Evolutionary conservation across 2,329 filamentous ascomycete genomes (phyloP), one percentile per base, ranked within the genome.

Genomic region (Cladosporium sp.): DNA sequence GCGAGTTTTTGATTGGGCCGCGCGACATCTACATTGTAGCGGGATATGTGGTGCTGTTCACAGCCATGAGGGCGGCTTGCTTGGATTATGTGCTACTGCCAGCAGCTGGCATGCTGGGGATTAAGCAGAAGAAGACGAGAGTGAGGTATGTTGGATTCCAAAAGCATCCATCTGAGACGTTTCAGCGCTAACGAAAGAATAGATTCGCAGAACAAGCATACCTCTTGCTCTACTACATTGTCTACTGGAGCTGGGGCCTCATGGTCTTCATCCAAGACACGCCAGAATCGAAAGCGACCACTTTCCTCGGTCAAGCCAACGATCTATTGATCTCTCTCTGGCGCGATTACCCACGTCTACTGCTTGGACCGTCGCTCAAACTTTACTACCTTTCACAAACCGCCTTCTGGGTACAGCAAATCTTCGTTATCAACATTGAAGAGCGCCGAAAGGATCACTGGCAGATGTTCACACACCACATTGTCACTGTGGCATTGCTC

Each of bases 381-480:
- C 88, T 87, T 78, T 99, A 99, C 79, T 92, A 96, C 74, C 84
- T 99, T 36, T 89, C 90, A 15, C 93, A 98, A 78, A 91, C 93
- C 80, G 89, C 90, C 28, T 98, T 97, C 79, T 97, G 92, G 90
- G 79, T 97, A 58, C 94, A 98, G 80, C 93, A 97, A 80, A 91
- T 98, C 70, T 83, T 97, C 36, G 92, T 97, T 66, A 92, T 98
- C 77, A 90, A 97, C 79, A 93, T 98, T 67, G 95, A 99, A 80
- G 92, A 96, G 80, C 88, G 91, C 71, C 87, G 95, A 74, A 98
- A 98, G 81, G 95, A 99, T 74, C 90, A 97, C 79, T 91, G 88
- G 82, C 94, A 98, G 79, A 98, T 98, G 95, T 88, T 98, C 71
- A 90, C 88, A 21, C 95, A 98, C 78, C 95, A 99, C 80, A 87